Percentiles rank a stretch among this genome's conserved stretches.
phyloP scores from a whole-genome alignment of 306 rosid species.

The Datisca glomerata region DNA sequence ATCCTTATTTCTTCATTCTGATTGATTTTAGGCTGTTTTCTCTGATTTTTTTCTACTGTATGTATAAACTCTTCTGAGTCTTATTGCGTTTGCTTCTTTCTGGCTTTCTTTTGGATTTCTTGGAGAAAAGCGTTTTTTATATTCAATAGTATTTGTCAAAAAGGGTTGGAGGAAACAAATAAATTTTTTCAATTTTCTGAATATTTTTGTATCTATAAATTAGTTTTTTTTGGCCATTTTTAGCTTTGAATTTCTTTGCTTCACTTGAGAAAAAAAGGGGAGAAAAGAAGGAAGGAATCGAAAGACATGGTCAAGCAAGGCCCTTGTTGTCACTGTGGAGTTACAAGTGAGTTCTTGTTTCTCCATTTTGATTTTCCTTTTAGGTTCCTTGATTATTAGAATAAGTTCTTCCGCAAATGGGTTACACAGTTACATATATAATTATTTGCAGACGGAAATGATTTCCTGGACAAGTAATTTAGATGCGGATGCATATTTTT shows the following conservation, averaged over 20 bases:
- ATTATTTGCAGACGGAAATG: constrained; percentile 5
- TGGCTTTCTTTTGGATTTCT: constrained; percentile 45
- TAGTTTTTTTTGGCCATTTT: constrained; percentile 15
- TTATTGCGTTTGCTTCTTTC: constrained; percentile 45
- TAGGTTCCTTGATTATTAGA: background rate
- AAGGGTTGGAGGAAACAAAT: constrained; percentile 22
- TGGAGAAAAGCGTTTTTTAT: constrained; percentile 38
- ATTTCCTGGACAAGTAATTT: constrained; percentile 1
- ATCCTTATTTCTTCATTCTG: constrained; percentile 40
- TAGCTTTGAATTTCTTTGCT: constrained; percentile 20
- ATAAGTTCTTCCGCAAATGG: constrained; percentile 10
- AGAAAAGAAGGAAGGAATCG: constrained; percentile 9
- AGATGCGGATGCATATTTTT: background rate
- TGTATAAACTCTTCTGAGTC: constrained; percentile 55
- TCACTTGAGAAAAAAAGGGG: constrained; percentile 39
- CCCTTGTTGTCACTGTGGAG: constrained; percentile 99
- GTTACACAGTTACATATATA: constrained; percentile 7
- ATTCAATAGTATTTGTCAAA: constrained; percentile 25
- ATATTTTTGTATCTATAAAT: constrained; percentile 8
- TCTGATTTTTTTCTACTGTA: constrained; percentile 25
- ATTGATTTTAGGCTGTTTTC: constrained; percentile 25
- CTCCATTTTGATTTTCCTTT: constrained; percentile 25
- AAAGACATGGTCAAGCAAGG: constrained; percentile 95
- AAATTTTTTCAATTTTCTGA: constrained; percentile 7
- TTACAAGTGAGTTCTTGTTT: constrained; percentile 99